Evolutionary conservation across 257 asterid genomes (phyloP), one percentile per base, ranked within the genome.

Genomic region (Solanum gandarillasii): DNA sequence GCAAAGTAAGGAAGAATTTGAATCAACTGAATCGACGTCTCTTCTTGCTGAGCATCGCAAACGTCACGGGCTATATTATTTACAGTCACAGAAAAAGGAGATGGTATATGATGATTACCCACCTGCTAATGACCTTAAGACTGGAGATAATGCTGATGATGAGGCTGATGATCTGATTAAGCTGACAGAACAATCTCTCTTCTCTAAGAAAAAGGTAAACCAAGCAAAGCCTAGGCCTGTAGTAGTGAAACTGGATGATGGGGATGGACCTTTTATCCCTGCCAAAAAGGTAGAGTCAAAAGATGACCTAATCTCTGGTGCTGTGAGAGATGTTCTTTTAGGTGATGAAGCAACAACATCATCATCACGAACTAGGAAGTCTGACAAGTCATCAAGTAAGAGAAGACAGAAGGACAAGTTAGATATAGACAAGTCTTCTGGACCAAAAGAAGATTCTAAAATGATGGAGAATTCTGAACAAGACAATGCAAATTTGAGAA

Each of bases 191-290:
- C 92, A 93, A 90, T 95, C 98, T 29, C 92, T 94, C 55, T 87
- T 89, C 81, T 41, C 88, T 35, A 95, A 94, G 93, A 97, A 91
- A 88, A 93, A 91, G 90, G 60, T 90, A 39, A 93, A 86, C 90
- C 94, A 89, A 87, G 90, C 92, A 83, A 97, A 94, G 92, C 90
- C 95, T 32, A 94, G 98, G 90, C 99, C 99, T 11, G 95, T 95
- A 88, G 99, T 97, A 73, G 98, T 97, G 88, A 95, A 89, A 88
- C 91, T 97, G 89, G 98, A 94, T 86, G 99, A 95, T 25, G 98
- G 93, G 29, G 96, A 95, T 79, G 90, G 88, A 67, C 73, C 71
- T 38, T 88, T 68, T 75, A 82, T 89, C 74, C 70, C 88, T 12
- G 88, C 88, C 48, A 90, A 88, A 89, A 93, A 89, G 83, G 75